phyloP scores from a whole-genome alignment of 78 protist species.

The Dictyostelium capitatum region DNA sequence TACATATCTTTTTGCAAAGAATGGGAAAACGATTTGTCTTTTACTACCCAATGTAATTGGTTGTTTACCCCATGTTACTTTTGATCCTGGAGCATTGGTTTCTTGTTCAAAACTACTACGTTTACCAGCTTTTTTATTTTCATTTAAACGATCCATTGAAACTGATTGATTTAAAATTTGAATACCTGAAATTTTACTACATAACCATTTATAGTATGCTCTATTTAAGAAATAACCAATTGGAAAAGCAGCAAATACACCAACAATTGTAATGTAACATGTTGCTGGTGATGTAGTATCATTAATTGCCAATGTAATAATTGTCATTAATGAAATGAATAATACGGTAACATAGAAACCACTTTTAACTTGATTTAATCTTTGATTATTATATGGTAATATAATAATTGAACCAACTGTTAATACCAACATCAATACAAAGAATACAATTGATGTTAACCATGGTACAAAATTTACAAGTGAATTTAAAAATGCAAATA shows the following conservation, averaged over 20 bases:
- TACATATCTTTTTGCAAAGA: constrained; percentile 16
- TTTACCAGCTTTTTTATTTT: neutral
- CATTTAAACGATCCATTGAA: neutral
- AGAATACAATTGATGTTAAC: constrained; percentile 40
- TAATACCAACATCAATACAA: constrained; percentile 25
- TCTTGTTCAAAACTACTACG: neutral
- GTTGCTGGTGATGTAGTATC: constrained; percentile 29
- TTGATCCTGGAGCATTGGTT: neutral
- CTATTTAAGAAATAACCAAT: constrained; percentile 28
- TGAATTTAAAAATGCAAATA: constrained; percentile 47
- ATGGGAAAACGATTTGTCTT: constrained; percentile 36
- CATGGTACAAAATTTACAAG: constrained; percentile 19
- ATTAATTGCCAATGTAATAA: neutral
- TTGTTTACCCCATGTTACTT: constrained; percentile 21
- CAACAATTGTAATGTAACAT: constrained; percentile 19
- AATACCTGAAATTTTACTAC: neutral
- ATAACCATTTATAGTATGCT: constrained; percentile 17
- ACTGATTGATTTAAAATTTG: neutral
- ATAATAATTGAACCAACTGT: constrained; percentile 40
- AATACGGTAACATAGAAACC: constrained; percentile 39
- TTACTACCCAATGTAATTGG: constrained; percentile 17
- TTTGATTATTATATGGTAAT: constrained; percentile 64
- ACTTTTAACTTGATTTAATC: constrained; percentile 63
- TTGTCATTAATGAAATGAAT: constrained; percentile 50
- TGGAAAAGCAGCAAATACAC: constrained; percentile 17